phyloP scores from a whole-genome alignment of 1,284 basidiomycete species.

The Malassezia cuniculi region DNA sequence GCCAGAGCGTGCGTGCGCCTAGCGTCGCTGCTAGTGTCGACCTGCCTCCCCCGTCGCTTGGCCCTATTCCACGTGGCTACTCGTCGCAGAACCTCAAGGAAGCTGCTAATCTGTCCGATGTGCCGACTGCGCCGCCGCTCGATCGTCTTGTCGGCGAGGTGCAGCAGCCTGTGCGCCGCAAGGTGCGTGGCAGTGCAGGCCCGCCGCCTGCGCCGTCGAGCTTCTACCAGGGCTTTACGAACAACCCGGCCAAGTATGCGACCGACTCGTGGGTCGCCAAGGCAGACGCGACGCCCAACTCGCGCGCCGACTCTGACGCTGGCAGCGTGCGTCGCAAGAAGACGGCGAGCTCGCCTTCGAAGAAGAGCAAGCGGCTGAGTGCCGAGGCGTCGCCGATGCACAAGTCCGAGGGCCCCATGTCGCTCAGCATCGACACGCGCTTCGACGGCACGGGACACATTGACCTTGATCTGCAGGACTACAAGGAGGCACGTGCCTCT shows the following conservation, averaged over 20 bases:
- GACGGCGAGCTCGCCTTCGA: neutral
- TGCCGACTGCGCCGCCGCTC: too few species aligned
- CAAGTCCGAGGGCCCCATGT: constrained; percentile 2
- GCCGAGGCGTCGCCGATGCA: neutral
- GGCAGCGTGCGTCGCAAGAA: constrained; percentile 3
- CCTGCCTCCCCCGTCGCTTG: too few species aligned
- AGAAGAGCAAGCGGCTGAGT: constrained; percentile 1
- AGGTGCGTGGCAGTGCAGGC: constrained; percentile 2
- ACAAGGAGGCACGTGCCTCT: too few species aligned
- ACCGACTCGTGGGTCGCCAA: constrained; percentile 33
- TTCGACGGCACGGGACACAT: constrained; percentile 39
- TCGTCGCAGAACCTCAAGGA: too few species aligned
- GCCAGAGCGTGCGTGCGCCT: neutral
- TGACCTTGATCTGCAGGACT: constrained; percentile 14
- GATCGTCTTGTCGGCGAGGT: too few species aligned
- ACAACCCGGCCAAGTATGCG: constrained; percentile 22
- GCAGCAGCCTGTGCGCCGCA: neutral
- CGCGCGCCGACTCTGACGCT: constrained; percentile 4
- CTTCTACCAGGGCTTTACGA: constrained; percentile 17
- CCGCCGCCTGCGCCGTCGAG: constrained; percentile 15
- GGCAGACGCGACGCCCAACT: constrained; percentile 24
- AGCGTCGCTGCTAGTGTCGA: constrained; percentile 17
- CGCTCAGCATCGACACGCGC: constrained; percentile 25
- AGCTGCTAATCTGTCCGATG: too few species aligned
- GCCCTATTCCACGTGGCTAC: too few species aligned